Percentiles rank a stretch among this genome's conserved stretches.
These are phyloP conservation scores for Rhodosporidiobolus sp. DNA, from an alignment of 768 basidiomycete species.

Conservation along the genomic window DNA sequence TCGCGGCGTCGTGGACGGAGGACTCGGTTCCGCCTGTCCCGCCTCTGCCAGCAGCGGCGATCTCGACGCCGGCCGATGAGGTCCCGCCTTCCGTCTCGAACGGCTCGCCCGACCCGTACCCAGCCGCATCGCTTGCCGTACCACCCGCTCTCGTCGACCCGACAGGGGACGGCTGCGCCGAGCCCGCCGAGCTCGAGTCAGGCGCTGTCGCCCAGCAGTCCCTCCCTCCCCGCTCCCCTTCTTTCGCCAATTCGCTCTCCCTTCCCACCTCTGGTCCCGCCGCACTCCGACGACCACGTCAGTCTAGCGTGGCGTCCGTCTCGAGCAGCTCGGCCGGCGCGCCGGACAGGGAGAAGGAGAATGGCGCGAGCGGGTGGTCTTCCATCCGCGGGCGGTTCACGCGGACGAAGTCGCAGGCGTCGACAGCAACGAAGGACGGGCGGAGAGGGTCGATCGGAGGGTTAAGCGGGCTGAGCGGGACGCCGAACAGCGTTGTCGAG, in stretches of 20 bases:
- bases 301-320: constrained; percentile 12
- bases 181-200: not conserved
- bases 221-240: not conserved
- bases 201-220: not conserved
- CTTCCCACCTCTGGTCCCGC: not conserved
- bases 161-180: not conserved
- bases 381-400: constrained; percentile 14
- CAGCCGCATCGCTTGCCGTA: not conserved
- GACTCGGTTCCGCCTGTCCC: constrained; percentile 17
- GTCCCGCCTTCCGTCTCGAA: not conserved
- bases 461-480: not conserved
- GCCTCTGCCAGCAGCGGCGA: constrained; percentile 18
- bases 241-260: not conserved
- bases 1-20: not conserved
- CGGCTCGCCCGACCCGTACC: no score
- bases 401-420: constrained; percentile 24
- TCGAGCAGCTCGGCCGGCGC: constrained; percentile 13
- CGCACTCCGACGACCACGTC: not conserved
- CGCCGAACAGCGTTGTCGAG: not conserved
- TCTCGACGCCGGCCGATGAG: not conserved
- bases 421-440: not conserved
- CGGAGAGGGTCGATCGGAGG: constrained; percentile 2
- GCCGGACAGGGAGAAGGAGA: constrained; percentile 6
- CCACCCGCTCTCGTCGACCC: constrained; percentile 14
- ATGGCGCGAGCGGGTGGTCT: constrained; percentile 17